Evolutionary conservation across 495 filamentous ascomycete genomes (phyloP).

Genomic region (Annulohypoxylon moriforme): DNA sequence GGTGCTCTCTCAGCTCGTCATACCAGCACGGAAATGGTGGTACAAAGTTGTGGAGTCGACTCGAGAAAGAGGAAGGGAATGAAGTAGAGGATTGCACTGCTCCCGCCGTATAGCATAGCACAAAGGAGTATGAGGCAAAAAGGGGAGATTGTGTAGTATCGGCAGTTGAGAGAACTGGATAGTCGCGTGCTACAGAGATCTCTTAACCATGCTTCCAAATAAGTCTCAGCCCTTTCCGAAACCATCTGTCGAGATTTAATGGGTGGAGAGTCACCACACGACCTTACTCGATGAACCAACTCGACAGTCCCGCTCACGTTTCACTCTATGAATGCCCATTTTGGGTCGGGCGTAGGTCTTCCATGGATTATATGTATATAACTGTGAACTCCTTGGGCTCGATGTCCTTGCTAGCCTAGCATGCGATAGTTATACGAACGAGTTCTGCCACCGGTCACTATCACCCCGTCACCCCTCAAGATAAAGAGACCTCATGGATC

Average conservation of each 20-base stretch:
- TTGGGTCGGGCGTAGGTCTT: constrained; percentile 13
- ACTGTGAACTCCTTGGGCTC: constrained; percentile 29
- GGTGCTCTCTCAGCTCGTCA: constrained; percentile 31
- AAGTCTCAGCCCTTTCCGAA: constrained; percentile 45
- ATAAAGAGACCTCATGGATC: constrained; percentile 32
- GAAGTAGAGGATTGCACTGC: constrained; percentile 26
- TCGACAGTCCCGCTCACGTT: constrained; percentile 16
- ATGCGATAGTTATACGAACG: constrained; percentile 18
- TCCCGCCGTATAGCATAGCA: constrained; percentile 40
- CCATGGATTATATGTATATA: constrained; percentile 32
- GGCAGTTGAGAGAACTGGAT: constrained; percentile 42
- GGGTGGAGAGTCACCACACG: constrained; percentile 25
- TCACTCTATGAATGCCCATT: constrained; percentile 3
- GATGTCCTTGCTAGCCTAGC: constrained; percentile 16
- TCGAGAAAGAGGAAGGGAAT: constrained; percentile 20
- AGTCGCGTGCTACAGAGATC: constrained; percentile 47
- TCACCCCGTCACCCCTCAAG: background rate
- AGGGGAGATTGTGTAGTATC: constrained; percentile 42
- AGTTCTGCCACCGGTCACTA: constrained; percentile 9
- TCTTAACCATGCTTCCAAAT: constrained; percentile 34
- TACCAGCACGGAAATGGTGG: constrained; percentile 28
- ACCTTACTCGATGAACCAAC: constrained; percentile 11
- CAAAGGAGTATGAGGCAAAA: constrained; percentile 42
- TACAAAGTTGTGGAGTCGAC: constrained; percentile 35
- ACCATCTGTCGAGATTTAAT: constrained; percentile 41